Evolutionary conservation across 441 rosid species (phyloP).

Genomic region (Populus trichocarpa): DNA sequence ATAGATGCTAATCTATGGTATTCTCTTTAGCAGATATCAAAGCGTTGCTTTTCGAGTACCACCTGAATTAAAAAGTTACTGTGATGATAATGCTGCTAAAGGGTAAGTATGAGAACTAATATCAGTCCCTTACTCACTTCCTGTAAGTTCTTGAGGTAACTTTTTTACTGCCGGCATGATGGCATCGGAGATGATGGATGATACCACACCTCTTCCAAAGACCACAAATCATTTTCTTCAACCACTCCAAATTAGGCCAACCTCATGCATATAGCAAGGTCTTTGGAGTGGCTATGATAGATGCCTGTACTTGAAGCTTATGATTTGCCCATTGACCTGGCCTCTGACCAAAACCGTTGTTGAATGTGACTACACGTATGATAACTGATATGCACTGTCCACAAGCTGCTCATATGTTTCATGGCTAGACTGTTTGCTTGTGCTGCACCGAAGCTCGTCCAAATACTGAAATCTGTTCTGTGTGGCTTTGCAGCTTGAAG

Average conservation of each 20-base stretch:
- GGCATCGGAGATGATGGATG: background rate
- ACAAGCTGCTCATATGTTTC: background rate
- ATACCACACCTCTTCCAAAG: background rate
- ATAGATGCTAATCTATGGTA: conserved; percentile 16
- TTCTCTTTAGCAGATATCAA: conserved; percentile 67
- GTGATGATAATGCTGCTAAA: conserved; percentile 48
- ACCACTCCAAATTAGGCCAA: background rate
- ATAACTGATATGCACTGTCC: background rate
- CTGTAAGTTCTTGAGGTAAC: background rate
- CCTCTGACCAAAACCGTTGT: background rate
- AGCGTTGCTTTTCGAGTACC: conserved; percentile 95
- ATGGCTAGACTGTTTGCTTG: conserved; percentile 1
- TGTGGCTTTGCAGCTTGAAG: conserved; percentile 41
- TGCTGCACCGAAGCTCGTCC: background rate
- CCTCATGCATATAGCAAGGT: background rate
- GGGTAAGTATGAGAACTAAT: conserved; percentile 43
- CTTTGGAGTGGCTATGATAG: background rate
- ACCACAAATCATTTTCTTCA: background rate
- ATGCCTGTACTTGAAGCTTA: background rate
- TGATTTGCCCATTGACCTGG: background rate
- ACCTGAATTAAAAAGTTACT: conserved; percentile 57
- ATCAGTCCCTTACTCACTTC: background rate
- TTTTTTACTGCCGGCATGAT: background rate
- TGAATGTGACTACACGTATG: background rate
- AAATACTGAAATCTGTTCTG: background rate